A percentile compares a stretch with the other conserved stretches of the same genome.
Conservation (phyloP, 176 grass and related monocot genomes). For the Carex cristatella region DNA sequence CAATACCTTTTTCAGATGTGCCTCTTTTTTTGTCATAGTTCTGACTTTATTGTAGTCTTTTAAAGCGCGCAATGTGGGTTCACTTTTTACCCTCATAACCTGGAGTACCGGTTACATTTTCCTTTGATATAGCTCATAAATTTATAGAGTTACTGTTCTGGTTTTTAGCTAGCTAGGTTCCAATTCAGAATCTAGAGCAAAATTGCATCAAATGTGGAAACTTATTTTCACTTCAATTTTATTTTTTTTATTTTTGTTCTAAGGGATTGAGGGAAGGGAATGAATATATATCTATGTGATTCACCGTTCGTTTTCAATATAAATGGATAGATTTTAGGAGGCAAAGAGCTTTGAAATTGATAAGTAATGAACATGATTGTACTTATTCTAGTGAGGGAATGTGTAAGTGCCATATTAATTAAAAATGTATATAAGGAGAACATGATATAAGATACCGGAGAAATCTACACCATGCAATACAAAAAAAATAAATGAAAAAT, state of each 20-base stretch:
- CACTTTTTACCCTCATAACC: constrained; percentile 4
- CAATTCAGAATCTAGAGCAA: background rate
- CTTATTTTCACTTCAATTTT: background rate
- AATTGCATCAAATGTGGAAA: background rate
- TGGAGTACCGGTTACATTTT: background rate
- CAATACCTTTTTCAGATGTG: constrained; percentile 8
- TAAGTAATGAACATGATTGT: background rate
- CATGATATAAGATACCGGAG: no score
- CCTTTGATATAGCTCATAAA: background rate
- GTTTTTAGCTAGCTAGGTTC: background rate
- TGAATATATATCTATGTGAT: background rate
- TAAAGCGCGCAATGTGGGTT: constrained; percentile 1
- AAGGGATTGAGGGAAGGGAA: background rate
- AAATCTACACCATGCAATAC: background rate
- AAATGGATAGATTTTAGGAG: background rate
- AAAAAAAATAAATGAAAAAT: background rate
- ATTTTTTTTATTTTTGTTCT: background rate
- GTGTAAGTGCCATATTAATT: no score
- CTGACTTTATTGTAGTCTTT: constrained; percentile 25
- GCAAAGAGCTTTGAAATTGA: background rate
- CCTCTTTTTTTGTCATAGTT: background rate
- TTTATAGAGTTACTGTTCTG: background rate
- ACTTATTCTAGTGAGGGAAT: background rate
- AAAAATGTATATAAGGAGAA: no score
- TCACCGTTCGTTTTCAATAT: no score